A percentile compares a stretch with the other conserved stretches of the same genome.
phyloP scores from a whole-genome alignment of 495 filamentous ascomycete genomes.

The Penicillium nucicola region DNA sequence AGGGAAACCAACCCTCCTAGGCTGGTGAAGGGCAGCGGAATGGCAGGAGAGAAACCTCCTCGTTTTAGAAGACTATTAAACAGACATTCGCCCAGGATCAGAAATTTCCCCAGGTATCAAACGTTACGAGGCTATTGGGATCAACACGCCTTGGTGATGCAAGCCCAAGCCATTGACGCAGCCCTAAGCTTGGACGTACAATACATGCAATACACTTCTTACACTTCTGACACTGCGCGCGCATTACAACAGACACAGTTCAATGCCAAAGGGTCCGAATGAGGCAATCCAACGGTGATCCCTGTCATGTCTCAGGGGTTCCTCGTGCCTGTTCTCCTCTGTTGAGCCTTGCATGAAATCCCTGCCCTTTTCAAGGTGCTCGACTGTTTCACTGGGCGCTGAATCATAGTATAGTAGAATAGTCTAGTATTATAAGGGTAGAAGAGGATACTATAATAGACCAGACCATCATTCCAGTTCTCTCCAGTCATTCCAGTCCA shows the following conservation, averaged over 20 bases:
- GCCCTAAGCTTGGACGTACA: too few species aligned
- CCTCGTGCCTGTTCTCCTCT: slow-evolving; percentile 13
- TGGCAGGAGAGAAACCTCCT: slow-evolving; percentile 7
- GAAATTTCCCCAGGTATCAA: background rate
- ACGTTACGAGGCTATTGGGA: too few species aligned
- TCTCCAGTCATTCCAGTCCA: background rate
- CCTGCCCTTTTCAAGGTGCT: slow-evolving; percentile 10
- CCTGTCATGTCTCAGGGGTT: slow-evolving; percentile 19
- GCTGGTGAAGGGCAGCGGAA: slow-evolving; percentile 8
- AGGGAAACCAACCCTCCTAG: background rate
- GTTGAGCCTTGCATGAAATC: slow-evolving; percentile 3
- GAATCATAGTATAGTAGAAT: background rate
- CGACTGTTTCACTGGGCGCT: slow-evolving; percentile 22
- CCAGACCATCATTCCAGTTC: slow-evolving; percentile 3
- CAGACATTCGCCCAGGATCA: background rate
- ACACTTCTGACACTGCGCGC: too few species aligned
- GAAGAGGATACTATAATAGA: slow-evolving; percentile 17
- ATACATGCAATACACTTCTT: too few species aligned
- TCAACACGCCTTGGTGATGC: too few species aligned
- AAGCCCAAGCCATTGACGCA: too few species aligned
- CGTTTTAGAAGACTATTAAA: slow-evolving; percentile 6
- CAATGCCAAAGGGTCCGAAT: background rate
- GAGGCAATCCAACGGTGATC: slow-evolving; percentile 14
- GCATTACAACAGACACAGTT: too few species aligned
- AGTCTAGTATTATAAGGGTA: background rate